Evolutionary conservation across 257 asterid genomes (phyloP), one percentile per base, ranked within the genome.

Genomic region (Petunia axillaris): DNA sequence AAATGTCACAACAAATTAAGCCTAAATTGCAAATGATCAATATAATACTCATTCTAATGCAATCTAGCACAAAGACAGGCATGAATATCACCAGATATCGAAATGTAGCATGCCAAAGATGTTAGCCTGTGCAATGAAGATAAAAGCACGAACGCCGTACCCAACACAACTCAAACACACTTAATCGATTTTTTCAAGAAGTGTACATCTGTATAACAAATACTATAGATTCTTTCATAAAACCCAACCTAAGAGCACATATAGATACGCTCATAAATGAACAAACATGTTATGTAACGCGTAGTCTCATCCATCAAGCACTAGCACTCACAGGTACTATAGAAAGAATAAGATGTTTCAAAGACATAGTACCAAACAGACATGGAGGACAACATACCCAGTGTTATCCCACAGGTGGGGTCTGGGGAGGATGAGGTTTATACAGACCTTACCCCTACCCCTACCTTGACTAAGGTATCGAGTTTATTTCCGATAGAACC

Each of bases 21-120:
- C 62, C 60, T 71, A 50, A 71, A 71, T 48, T 35, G 25, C 25
- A 25, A 25, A 25, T 25, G 35, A 48, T 71, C 77, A 36, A 57
- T 48, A 25, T 71, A 48, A 71, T 60, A 71, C 77, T 44, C 25
- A 2, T 71, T 11, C 59, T 16, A 35, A 71, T 35, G 35, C 25
- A 8, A 71, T 71, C 77, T 10, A 48, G 60, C 77, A 71, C 35
- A 71, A 0, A 55, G 60, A 71, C 77, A 25, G 77, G 53, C 59
- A 35, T 8, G 16, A 71, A 5, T 25, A 48, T 71, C 60, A 48
- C 11, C 60, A 25, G 43, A 44, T 46, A 15, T 46, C 44, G 76
- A 25, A 48, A 48, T 48, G 77, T 48, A 71, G 77, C 44, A 71
- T 10, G 60, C 77, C 60, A 35, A 25, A 50, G 60, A 48, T 46